phyloP scores from a whole-genome alignment of 2,329 filamentous ascomycete species.

The Gaeumannomyces tritici region DNA sequence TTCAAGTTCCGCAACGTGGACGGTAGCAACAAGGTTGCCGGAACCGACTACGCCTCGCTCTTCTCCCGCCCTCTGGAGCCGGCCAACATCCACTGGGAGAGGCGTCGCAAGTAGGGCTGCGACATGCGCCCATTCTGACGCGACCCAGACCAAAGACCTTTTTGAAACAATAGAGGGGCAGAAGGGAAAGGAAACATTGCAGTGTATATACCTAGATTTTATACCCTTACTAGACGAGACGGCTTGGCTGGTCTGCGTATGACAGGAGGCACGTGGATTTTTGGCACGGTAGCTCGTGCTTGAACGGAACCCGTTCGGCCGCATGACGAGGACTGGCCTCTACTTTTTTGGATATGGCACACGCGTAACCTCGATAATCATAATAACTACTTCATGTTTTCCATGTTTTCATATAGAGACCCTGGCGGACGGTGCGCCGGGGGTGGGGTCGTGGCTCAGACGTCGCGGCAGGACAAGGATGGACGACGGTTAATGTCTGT shows the following conservation, averaged over 20 bases:
- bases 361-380: background rate
- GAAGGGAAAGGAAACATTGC: background rate
- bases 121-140: background rate
- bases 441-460: background rate
- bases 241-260: background rate
- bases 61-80: slow-evolving; percentile 67
- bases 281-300: background rate
- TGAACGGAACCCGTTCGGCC: no score
- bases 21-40: slow-evolving; percentile 59
- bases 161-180: background rate
- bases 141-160: background rate
- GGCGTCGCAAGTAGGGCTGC: slow-evolving; percentile 32
- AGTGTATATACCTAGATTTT: background rate
- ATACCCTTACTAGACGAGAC: background rate
- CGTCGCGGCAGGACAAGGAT: background rate
- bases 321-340: background rate
- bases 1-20: slow-evolving; percentile 74
- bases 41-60: slow-evolving; percentile 58
- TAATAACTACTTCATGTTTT: background rate
- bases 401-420: background rate
- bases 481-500: background rate
- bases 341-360: background rate
- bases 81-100: slow-evolving; percentile 67
- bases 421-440: no score
- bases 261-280: background rate